A percentile compares a stretch with the other conserved stretches of the same genome.
These are phyloP conservation scores for Macrophomina phaseolina DNA, from an alignment of 2,329 filamentous ascomycete species.

Conservation along the genomic window DNA sequence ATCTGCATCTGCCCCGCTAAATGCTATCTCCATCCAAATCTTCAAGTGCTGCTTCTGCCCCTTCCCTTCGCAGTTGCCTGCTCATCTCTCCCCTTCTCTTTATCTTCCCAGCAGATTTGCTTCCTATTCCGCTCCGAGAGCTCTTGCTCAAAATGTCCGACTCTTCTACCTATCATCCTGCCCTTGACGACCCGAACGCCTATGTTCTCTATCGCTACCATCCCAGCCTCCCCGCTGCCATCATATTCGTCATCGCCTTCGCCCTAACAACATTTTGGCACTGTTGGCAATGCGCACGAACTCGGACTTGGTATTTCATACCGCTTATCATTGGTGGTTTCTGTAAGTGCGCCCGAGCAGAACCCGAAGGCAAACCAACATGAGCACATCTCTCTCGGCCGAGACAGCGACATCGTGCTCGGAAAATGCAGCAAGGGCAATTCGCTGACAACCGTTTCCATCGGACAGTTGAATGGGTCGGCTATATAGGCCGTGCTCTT, in stretches of 20 bases:
- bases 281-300: slow-evolving; percentile 11
- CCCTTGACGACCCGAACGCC: slow-evolving; percentile 12
- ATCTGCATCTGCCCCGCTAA: not conserved
- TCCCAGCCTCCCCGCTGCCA: slow-evolving; percentile 37
- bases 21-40: not conserved
- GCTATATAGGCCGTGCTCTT: slow-evolving; percentile 56
- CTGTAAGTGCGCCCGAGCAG: not conserved
- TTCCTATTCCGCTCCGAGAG: not conserved
- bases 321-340: slow-evolving; percentile 8
- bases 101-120: not conserved
- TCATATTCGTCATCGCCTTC: slow-evolving; percentile 34
- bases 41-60: not conserved
- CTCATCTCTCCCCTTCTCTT: not conserved
- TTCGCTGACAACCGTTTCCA: slow-evolving; percentile 4
- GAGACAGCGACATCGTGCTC: not conserved
- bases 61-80: not conserved
- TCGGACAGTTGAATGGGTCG: slow-evolving; percentile 55
- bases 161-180: not conserved
- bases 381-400: not conserved
- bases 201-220: slow-evolving; percentile 40
- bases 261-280: slow-evolving; percentile 5
- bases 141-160: not conserved
- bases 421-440: not conserved
- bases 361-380: too few relatives aligned
- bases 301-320: slow-evolving; percentile 18